phyloP scores from a whole-genome alignment of 2,329 filamentous ascomycete genomes.

The Colletotrichum liriopes region DNA sequence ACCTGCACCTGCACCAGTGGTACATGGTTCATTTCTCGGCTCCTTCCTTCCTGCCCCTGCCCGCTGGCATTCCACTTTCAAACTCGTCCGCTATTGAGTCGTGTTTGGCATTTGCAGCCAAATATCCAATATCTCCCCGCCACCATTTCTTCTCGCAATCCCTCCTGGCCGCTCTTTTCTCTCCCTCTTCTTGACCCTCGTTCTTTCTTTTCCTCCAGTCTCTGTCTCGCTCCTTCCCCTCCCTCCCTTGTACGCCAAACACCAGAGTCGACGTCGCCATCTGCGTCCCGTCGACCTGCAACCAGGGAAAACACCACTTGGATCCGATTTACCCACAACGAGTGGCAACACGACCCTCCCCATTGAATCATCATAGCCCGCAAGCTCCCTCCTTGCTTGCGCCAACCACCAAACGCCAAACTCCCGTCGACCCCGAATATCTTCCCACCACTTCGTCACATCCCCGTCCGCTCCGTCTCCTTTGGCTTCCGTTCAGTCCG shows the following conservation, averaged over 20 bases:
- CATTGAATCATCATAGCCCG: slow-evolving; percentile 27
- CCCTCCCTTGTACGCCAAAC: slow-evolving; percentile 27
- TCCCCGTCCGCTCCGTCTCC: slow-evolving; percentile 8
- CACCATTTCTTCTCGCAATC: slow-evolving; percentile 21
- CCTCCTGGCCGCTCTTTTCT: not conserved
- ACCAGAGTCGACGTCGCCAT: slow-evolving; percentile 21
- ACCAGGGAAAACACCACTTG: slow-evolving; percentile 22
- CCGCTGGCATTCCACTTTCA: slow-evolving; percentile 35
- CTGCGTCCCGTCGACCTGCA: slow-evolving; percentile 24
- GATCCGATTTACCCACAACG: slow-evolving; percentile 26
- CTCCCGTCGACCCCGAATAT: slow-evolving; percentile 23
- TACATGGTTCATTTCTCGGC: slow-evolving; percentile 32
- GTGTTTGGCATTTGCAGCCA: slow-evolving; percentile 40
- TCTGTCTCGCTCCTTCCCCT: not conserved
- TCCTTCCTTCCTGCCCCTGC: slow-evolving; percentile 36
- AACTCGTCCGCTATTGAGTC: slow-evolving; percentile 32
- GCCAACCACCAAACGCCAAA: slow-evolving; percentile 21
- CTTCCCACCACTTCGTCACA: slow-evolving; percentile 4
- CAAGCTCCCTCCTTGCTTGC: slow-evolving; percentile 36
- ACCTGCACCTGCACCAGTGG: not conserved
- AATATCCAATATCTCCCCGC: slow-evolving; percentile 42
- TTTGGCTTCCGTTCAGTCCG: slow-evolving; percentile 27
- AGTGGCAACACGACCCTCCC: slow-evolving; percentile 22
- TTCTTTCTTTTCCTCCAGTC: not conserved
- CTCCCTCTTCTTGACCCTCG: not conserved